Evolutionary conservation across 495 filamentous ascomycete genomes (phyloP), one percentile per base, ranked within the genome.

Genomic region (Xylaria venustula): DNA sequence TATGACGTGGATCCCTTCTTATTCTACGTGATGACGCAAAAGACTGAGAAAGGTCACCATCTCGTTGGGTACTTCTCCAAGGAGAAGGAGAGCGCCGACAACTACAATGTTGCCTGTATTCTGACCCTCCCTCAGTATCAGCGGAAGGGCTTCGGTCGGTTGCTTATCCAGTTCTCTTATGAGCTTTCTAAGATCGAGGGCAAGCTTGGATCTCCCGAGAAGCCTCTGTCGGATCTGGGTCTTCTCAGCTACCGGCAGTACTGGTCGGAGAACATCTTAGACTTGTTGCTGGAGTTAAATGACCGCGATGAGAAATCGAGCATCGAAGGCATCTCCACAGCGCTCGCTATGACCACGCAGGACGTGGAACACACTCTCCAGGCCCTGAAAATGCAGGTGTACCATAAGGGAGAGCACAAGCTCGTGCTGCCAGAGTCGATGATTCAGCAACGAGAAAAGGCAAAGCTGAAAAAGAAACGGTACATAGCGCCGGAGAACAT

Each of bases 1-100:
- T 98, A 98, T 77, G 94, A 98, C 67, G 94, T 98, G 54, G 94
- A 98, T 69, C 94, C 94, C 8, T 98, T 98, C 75, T 78, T 98
- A 9, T 98, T 98, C 81, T 98, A 98, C 77, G 93, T 93, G 83
- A 98, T 98, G 94, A 89, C 86, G 53, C 89, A 86, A 14, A 85
- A 92, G 55, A 90, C 91, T 60, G 88, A 90, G 47, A 88, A 88
- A 50, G 94, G 94, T 9, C 93, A 88, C 70, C 94, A 98, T 69
- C 81, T 98, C 0, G 90, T 98, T 51, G 94, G 94, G 55, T 98
- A 96, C 71, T 98, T 98, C 73, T 93, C 89, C 65, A 98, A 98
- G 72, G 94, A 98, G 76, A 98, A 98, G 63, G 95, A 98, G 71
- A 91, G 87, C 32, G 91, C 91, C 1, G 94, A 98, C 53, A 91